Evolutionary conservation across 2,329 filamentous ascomycete genomes (phyloP).

Genomic region (Cladobotryum protrusum): DNA sequence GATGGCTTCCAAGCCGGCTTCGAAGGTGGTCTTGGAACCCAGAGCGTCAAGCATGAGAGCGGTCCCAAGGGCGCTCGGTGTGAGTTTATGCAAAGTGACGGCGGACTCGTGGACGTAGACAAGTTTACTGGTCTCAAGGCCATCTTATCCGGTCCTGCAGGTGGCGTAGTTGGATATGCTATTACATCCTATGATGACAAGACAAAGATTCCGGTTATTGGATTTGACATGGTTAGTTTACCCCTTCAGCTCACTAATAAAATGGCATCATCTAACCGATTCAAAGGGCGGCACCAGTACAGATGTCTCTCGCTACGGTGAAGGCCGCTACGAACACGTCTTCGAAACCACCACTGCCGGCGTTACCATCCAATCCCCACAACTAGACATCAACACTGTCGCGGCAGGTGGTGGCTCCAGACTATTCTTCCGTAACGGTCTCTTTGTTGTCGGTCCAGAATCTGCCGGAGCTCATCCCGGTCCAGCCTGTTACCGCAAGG

Average conservation of each 20-base stretch:
- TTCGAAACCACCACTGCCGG: constrained; percentile 92
- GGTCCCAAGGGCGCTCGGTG: constrained; percentile 69
- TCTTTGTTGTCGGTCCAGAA: constrained; percentile 87
- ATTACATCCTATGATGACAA: constrained; percentile 82
- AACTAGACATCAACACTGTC: constrained; percentile 92
- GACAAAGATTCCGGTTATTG: constrained; percentile 80
- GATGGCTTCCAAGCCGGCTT: constrained; percentile 80
- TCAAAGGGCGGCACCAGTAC: constrained; percentile 72
- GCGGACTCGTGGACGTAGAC: constrained; percentile 65
- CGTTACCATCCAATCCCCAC: constrained; percentile 88
- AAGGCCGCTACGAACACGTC: constrained; percentile 83
- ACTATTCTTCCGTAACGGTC: constrained; percentile 80
- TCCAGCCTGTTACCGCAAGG: constrained; percentile 85
- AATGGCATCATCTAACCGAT: not conserved
- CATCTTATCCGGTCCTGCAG: constrained; percentile 85
- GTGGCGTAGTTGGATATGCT: constrained; percentile 87
- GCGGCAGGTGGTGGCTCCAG: constrained; percentile 82
- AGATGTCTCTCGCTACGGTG: constrained; percentile 81
- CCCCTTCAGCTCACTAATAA: not conserved
- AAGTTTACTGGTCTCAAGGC: constrained; percentile 79
- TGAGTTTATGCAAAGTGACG: constrained; percentile 93
- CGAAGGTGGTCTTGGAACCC: constrained; percentile 68
- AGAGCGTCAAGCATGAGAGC: constrained; percentile 61
- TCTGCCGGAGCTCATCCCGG: constrained; percentile 85
- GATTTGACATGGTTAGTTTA: constrained; percentile 71